Conservation (phyloP, 2,329 filamentous ascomycete species). For the Fusarium torreyae region DNA sequence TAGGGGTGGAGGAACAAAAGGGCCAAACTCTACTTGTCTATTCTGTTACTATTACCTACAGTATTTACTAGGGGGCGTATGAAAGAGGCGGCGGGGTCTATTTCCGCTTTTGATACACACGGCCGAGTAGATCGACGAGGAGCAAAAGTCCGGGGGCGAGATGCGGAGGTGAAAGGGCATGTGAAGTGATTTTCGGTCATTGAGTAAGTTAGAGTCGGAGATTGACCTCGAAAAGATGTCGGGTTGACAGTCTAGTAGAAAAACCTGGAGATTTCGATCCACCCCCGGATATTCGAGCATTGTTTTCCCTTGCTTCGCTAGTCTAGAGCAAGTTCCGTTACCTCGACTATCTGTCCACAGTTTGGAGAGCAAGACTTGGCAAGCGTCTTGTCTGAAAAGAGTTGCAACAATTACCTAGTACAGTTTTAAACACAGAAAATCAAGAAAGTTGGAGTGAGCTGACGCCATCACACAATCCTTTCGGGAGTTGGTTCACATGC, state of each 20-base stretch:
- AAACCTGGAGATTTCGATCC: constrained; percentile 17
- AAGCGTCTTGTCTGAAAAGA: constrained; percentile 1
- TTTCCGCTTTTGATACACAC: constrained; percentile 48
- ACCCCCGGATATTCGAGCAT: constrained; percentile 29
- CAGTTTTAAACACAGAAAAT: too few relatives aligned
- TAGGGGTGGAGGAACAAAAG: constrained; percentile 23
- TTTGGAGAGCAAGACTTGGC: background rate
- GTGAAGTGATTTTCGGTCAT: constrained; percentile 6
- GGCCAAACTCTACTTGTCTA: constrained; percentile 8
- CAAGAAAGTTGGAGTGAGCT: background rate
- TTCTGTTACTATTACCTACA: background rate
- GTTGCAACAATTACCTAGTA: background rate
- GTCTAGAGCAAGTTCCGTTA: background rate
- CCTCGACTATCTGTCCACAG: background rate
- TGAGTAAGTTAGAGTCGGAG: constrained; percentile 4
- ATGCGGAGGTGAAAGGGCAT: constrained; percentile 28
- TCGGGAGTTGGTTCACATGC: constrained; percentile 26
- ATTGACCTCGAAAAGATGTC: constrained; percentile 11
- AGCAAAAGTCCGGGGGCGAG: constrained; percentile 29
- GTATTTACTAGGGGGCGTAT: constrained; percentile 5
- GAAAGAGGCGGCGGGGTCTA: constrained; percentile 21
- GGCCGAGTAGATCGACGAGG: constrained; percentile 46
- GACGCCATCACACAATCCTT: constrained; percentile 9
- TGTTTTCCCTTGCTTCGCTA: background rate
- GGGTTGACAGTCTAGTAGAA: background rate